These are phyloP conservation scores for Meira miltonrushii DNA, from an alignment of 1,284 basidiomycete species.

Conservation along the genomic window DNA sequence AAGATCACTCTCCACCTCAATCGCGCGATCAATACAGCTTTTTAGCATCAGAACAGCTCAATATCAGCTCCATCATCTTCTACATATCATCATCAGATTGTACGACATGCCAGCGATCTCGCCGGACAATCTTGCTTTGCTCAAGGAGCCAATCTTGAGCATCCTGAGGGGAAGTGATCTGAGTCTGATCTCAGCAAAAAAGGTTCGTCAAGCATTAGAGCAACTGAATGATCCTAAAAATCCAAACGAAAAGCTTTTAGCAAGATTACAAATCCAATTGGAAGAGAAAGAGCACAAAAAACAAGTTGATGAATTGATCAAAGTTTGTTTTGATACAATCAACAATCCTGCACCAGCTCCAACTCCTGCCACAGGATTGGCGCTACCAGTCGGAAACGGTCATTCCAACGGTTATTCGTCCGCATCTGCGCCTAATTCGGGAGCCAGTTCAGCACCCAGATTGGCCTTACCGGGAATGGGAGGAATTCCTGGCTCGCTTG, in stretches of 20 bases:
- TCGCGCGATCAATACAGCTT: too few relatives aligned
- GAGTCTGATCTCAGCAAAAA: slow-evolving; percentile 3
- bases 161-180: slow-evolving; percentile 11
- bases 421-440: not conserved
- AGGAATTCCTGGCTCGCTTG: slow-evolving; percentile 28
- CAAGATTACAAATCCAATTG: not conserved
- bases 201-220: slow-evolving; percentile 7
- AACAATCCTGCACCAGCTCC: not conserved
- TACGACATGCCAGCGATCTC: not conserved
- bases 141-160: slow-evolving; percentile 8
- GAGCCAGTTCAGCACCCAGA: not conserved
- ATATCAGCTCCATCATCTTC: too few relatives aligned
- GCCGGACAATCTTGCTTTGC: not conserved
- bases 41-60: too few relatives aligned
- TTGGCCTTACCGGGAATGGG: slow-evolving; percentile 39
- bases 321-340: slow-evolving; percentile 4
- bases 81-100: too few relatives aligned
- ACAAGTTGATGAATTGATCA: slow-evolving; percentile 1
- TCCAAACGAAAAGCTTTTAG: slow-evolving; percentile 7
- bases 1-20: too few relatives aligned
- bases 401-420: too few relatives aligned
- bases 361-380: not conserved
- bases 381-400: not conserved
- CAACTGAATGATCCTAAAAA: not conserved
- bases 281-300: slow-evolving; percentile 8